These are phyloP conservation scores for Hirschioporus abietinus DNA, from an alignment of 768 basidiomycete genomes.

Conservation along the genomic window DNA sequence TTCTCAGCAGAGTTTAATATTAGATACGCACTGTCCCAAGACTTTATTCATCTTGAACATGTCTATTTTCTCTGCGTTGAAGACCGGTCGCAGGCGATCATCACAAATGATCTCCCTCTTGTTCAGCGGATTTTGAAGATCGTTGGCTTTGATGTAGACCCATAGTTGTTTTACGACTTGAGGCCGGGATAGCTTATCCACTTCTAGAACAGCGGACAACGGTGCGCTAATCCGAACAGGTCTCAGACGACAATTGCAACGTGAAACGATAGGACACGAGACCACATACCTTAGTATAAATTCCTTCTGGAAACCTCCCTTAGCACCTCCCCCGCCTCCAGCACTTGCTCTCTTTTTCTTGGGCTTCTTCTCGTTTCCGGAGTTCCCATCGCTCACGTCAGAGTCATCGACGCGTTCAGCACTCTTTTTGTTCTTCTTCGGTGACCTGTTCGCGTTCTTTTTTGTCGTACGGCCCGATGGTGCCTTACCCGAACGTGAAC, in stretches of 20 bases:
- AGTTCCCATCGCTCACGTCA: slow-evolving; percentile 29
- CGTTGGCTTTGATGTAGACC: slow-evolving; percentile 79
- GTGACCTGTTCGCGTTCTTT: slow-evolving; percentile 27
- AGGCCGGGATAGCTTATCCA: slow-evolving; percentile 71
- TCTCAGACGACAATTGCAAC: slow-evolving; percentile 3
- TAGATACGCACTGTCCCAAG: slow-evolving; percentile 57
- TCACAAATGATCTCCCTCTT: slow-evolving; percentile 86
- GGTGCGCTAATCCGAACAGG: slow-evolving; percentile 48
- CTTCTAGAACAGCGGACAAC: slow-evolving; percentile 62
- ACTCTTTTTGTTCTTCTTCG: slow-evolving; percentile 30
- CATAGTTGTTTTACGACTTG: slow-evolving; percentile 90
- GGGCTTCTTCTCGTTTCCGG: slow-evolving; percentile 26
- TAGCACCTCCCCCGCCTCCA: slow-evolving; percentile 42
- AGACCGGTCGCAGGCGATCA: slow-evolving; percentile 61
- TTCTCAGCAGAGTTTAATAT: slow-evolving; percentile 4
- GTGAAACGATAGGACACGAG: slow-evolving; percentile 7
- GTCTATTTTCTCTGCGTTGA: slow-evolving; percentile 68
- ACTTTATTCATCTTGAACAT: slow-evolving; percentile 97
- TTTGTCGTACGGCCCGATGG: slow-evolving; percentile 17
- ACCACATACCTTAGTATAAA: slow-evolving; percentile 59
- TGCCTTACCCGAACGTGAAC: slow-evolving; percentile 20
- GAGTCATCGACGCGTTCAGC: slow-evolving; percentile 27
- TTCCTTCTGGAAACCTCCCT: slow-evolving; percentile 77
- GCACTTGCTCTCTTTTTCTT: slow-evolving; percentile 38
- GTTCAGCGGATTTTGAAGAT: slow-evolving; percentile 81